Evolutionary conservation across 164 flowering plant species (phyloP).

Genomic region (Magnolia sinica): DNA sequence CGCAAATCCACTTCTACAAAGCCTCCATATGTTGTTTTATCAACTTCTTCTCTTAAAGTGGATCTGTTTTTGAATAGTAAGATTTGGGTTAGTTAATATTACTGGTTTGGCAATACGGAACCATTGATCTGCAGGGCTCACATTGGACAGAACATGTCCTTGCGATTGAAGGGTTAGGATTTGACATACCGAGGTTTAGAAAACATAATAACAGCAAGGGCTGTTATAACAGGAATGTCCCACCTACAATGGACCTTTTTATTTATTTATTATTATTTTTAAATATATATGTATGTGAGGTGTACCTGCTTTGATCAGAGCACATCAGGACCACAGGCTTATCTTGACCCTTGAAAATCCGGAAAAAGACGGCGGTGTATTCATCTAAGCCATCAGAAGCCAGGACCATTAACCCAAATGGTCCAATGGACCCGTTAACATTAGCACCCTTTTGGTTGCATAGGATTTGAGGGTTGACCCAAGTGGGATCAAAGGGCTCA

Average conservation of each 20-base stretch:
- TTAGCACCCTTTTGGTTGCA: slow-evolving; percentile 54
- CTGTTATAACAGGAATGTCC: not conserved
- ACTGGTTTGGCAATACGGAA: not conserved
- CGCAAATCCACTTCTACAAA: slow-evolving; percentile 65
- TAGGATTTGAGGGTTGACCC: slow-evolving; percentile 49
- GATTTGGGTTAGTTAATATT: not conserved
- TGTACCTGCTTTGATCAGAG: slow-evolving; percentile 70
- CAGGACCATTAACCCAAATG: slow-evolving; percentile 78
- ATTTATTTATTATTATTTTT: not conserved
- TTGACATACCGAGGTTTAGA: too few species aligned
- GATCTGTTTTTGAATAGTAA: slow-evolving; percentile 40
- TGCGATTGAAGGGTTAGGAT: not conserved
- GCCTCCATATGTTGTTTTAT: slow-evolving; percentile 79
- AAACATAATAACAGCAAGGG: not conserved
- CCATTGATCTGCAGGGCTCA: not conserved
- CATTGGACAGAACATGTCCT: not conserved
- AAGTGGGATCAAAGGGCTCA: slow-evolving; percentile 56
- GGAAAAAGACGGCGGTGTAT: slow-evolving; percentile 74
- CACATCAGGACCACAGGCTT: slow-evolving; percentile 73
- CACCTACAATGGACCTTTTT: not conserved
- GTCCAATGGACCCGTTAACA: slow-evolving; percentile 70
- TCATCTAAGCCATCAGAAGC: slow-evolving; percentile 66
- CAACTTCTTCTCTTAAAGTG: slow-evolving; percentile 27
- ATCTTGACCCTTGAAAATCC: slow-evolving; percentile 50
- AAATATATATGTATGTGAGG: not conserved